Base-by-base conservation (phyloP, 2,329 filamentous ascomycete species). In the Fusarium brevicatenulatum region DNA sequence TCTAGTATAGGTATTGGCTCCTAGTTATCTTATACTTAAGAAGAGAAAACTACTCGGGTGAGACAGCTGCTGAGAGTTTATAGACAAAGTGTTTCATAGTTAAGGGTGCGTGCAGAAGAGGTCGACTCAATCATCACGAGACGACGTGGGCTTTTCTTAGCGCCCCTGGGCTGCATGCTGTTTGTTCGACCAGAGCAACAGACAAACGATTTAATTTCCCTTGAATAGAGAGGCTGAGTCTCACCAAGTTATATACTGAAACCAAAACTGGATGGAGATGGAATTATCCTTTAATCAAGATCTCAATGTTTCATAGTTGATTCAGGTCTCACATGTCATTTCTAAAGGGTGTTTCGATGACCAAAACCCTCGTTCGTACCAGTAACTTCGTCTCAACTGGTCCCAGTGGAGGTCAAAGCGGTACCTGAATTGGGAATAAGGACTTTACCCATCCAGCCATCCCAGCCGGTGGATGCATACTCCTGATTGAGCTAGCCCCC, bases 401-500 rank as follows among this genome's bases (percentile, higher is more conserved):
- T 36, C n/a, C n/a, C n/a, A 25, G 44, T 39, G 52, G 18, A 40
- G 32, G 34, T 63, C 62, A 53, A 44, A 44, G 44, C 62, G 30
- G 28, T 13, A 32, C 57, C 61, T 49, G 55, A 46, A 52, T 55
- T 39, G 30, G 63, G 47, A 53, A 65, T 50, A 47, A 56, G 58
- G 36, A 44, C 60, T 54, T 54, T 56, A 30, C 57, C 60, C 46
- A 68, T 71, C 40, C 25, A 30, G 54, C 53, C 50, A 65, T 71
- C 43, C n/a, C 39, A 53, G 37, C n/a, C 34, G 46, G 52, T 43
- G 63, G 56, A 23, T 49, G 58, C 21, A 62, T 53, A 46, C 43
- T 63, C 66, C 72, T 42, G 49, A 71, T 66, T 30, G n/a, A 74
- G 75, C 23, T 66, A 75, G 70, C 56, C 52, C 44, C 34, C 36